Evolutionary conservation across 768 basidiomycete genomes (phyloP), one percentile per base, ranked within the genome.

Genomic region (Russula sp.): DNA sequence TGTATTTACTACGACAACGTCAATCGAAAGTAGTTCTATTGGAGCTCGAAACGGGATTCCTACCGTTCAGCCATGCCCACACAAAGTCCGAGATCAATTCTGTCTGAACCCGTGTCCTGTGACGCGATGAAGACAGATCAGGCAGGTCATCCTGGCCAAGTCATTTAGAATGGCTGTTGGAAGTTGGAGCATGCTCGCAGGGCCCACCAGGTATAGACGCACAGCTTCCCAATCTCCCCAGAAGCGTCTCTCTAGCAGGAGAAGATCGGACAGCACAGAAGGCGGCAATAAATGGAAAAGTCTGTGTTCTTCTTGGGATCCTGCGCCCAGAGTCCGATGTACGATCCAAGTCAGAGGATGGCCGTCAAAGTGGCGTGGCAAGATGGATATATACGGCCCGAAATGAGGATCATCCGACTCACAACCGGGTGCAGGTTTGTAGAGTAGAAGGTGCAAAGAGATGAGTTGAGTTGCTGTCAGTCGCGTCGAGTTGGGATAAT

Each of bases 11-110:
- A 67, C 16, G 39, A 56, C 53, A 22, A 43, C 50, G 56, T 53
- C 29, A 65, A 52, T 39, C 61, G 57, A 60, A 18, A 35, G 16
- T 18, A 20, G 20, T 42, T 57, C 38, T 35, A 51, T 18, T 35
- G 47, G 10, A 52, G 67, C 32, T 61, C 59, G 29, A 13, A 60
- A n/a, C 38, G 51, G 58, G 57, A 22, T 43, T 70, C 78, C 61
- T 66, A 90, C 94, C 92, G 69, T 86, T 95, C 10, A 98, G 78
- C 94, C 95, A 98, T 1, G 83, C 93, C 93, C 95, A 97, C 3
- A 91, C 71, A 66, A 83, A 90, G 67, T 85, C 80, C n/a, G 58
- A 50, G 35, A 68, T 68, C 9, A 70, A 49, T 13, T 63, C 56
- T 29, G 64, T 63, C 11, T 42, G 49, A 18, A 25, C 41, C 39